Base-by-base conservation (phyloP, 805 yeast genomes). In the Yamadazyma tumulicola region DNA sequence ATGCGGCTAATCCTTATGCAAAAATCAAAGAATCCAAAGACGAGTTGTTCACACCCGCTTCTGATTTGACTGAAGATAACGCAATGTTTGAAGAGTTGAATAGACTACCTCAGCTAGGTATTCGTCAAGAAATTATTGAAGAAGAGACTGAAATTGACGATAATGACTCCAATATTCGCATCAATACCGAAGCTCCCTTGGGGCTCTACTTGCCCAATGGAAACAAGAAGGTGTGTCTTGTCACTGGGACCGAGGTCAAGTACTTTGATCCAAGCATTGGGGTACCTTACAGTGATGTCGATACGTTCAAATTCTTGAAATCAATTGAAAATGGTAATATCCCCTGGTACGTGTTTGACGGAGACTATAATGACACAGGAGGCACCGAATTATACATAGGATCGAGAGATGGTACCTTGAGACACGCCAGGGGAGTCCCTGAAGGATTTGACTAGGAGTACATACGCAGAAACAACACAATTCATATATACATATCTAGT, bases 191-290 rank as follows among this genome's bases (percentile, higher is more conserved):
- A 35, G 83, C 91, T 1, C 93, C 91, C 3, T 67, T 79, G 3
- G 91, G 91, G 12, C 77, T 82, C 19, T 74, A 79, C 43, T 62
- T 82, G 38, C 82, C 87, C 26, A 85, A 70, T 55, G 87, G 85
- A 19, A 69, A 70, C 33, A 79, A 77, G 56, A 74, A 77, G 58
- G 59, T 70, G 48, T 83, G 96, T 69, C 64, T 81, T 17, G 78
- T 89, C 28, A 79, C 87, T 3, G 95, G 95, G 2, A 73, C 73
- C 32, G 80, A 79, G 30, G 95, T 93, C 12, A 74, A 77, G 50
- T 91, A 86, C 57, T 79, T 83, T 44, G 97, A 91, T 64, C 97
- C 97, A 0, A 71, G 76, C 23, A 79, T 83, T 19, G 95, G 95
- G 23, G 75, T 93, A 34, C 94, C 96, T 2, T 93, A 93, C 59